Evolutionary conservation across 768 basidiomycete genomes (phyloP).

Genomic region (Mycena epipterygia): DNA sequence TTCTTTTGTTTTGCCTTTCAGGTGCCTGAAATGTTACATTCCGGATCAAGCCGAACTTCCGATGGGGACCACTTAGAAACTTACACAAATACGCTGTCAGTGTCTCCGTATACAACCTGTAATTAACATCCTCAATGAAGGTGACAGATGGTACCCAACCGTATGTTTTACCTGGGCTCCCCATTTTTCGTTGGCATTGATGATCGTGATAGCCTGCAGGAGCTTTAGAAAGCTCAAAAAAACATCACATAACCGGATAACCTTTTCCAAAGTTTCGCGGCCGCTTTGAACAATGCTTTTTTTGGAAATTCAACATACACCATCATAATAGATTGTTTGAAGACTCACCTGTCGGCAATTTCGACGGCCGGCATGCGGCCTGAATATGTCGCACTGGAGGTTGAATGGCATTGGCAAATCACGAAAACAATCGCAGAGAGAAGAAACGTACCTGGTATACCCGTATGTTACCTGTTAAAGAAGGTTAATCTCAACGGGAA

Average conservation of each 20-base stretch:
- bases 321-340: not conserved
- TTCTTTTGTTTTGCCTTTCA: constrained; percentile 92
- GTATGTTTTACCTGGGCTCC: constrained; percentile 71
- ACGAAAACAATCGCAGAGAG: not conserved
- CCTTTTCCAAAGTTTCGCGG: constrained; percentile 95
- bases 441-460: constrained; percentile 68
- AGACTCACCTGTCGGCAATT: constrained; percentile 82
- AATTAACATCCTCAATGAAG: not conserved
- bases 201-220: constrained; percentile 82
- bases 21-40: constrained; percentile 57
- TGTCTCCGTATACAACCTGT: constrained; percentile 96
- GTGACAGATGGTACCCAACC: not conserved
- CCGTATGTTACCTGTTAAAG: constrained; percentile 79
- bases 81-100: constrained; percentile 92
- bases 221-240: not conserved
- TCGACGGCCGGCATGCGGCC: constrained; percentile 99
- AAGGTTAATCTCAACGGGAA: not conserved
- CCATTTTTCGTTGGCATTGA: constrained; percentile 87
- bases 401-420: not conserved
- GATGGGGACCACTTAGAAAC: too few species aligned
- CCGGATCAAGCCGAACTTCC: too few species aligned
- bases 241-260: not conserved
- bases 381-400: constrained; percentile 90
- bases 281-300: constrained; percentile 92
- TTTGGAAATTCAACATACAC: not conserved